Evolutionary conservation across 345 rosid genomes (phyloP), one percentile per base, ranked within the genome.

Genomic region (Eucalyptus curtisii): DNA sequence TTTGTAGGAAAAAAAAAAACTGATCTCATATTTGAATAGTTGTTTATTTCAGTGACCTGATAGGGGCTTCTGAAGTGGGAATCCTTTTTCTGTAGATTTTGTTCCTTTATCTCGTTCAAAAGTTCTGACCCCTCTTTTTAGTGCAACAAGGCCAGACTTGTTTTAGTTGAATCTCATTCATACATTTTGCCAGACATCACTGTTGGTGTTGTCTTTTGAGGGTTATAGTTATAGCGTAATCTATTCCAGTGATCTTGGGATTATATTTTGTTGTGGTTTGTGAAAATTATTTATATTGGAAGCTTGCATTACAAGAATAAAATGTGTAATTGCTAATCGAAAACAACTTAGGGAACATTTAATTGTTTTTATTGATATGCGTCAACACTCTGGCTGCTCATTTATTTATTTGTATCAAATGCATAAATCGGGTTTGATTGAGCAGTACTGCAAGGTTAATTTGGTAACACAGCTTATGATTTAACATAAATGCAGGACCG

Each of bases 401-500:
- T 76, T 40, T 40, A 37, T 6, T 40, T 76, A 17, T 44, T 4
- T 45, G 24, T 33, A 25, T 44, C 81, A 87, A 27, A 44, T 40
- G 25, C 17, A 50, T 44, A 49, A 71, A 44, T 27, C 10, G 22
- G 31, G 76, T 27, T 87, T 37, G 76, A 87, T 44, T 19, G n/a
- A 86, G 66, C 71, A 9, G 25, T 86, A 42, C 68, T 48, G 76
- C 55, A 59, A 57, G 49, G 31, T 71, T 59, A 87, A 87, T 45
- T 76, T 49, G 61, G 47, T 37, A 76, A 76, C 84, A 40, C 84
- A 76, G 84, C 84, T 76, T 76, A 76, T 76, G 47, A 76, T 76
- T 37, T 13, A 76, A 40, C 3, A 13, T 22, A 50, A 25, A 49
- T 88, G 89, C 95, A 95, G 97, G 97, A 66, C 85, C 96, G 14